Percentiles rank a stretch among this genome's conserved stretches.
Evolutionary conservation across 2,329 filamentous ascomycete genomes (phyloP).

Genomic region (Venturia aucupariae): DNA sequence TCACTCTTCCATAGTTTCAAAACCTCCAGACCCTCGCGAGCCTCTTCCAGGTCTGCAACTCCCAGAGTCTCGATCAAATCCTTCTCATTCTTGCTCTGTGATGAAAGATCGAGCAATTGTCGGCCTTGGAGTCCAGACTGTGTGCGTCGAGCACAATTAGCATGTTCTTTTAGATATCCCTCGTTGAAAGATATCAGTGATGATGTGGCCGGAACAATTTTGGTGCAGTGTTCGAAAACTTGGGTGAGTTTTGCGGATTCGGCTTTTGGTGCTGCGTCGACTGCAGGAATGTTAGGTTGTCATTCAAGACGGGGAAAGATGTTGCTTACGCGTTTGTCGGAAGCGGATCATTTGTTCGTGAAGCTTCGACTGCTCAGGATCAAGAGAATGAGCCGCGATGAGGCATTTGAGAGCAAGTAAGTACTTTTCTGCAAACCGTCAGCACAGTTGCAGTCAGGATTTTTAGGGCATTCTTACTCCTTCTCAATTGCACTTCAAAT

Average conservation of each 20-base stretch:
- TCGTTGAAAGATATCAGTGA: conserved; percentile 58
- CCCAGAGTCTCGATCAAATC: conserved; percentile 53
- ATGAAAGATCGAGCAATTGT: conserved; percentile 48
- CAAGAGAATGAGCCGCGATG: conserved; percentile 59
- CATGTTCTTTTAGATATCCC: conserved; percentile 54
- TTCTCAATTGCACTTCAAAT: conserved; percentile 80
- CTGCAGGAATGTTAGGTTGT: conserved; percentile 16
- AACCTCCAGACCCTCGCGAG: conserved; percentile 43
- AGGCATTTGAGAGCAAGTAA: conserved; percentile 81
- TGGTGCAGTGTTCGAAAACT: conserved; percentile 60
- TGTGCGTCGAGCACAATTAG: conserved; percentile 51
- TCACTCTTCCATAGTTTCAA: conserved; percentile 44
- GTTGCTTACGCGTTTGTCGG: conserved; percentile 43
- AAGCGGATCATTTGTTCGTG: conserved; percentile 67
- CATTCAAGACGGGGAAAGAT: not conserved
- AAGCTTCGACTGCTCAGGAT: conserved; percentile 60
- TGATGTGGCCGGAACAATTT: conserved; percentile 45
- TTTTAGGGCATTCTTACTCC: conserved; percentile 50
- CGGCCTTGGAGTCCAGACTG: conserved; percentile 55
- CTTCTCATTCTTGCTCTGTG: conserved; percentile 49
- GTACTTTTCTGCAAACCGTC: conserved; percentile 59
- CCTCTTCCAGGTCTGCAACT: conserved; percentile 44
- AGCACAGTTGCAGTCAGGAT: conserved; percentile 12
- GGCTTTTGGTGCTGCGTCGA: conserved; percentile 43
- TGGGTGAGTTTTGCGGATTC: conserved; percentile 57